Conservation (phyloP, 345 rosid genomes). For the Ceriops zippeliana region DNA sequence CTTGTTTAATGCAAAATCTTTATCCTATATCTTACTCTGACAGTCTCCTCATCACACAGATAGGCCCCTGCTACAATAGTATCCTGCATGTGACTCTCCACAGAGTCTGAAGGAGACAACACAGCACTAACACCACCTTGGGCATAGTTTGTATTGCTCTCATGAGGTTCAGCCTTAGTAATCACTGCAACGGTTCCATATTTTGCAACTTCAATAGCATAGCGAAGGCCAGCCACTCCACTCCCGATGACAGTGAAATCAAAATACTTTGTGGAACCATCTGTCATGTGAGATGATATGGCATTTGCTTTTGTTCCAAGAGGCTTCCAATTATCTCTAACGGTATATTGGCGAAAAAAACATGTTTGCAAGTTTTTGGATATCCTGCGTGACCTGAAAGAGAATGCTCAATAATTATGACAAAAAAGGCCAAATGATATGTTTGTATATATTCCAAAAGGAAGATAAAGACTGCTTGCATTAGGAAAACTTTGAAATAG, state of each 20-base stretch:
- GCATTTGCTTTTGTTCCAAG: conserved; percentile 23
- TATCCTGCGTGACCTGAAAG: conserved; percentile 53
- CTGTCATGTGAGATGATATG: conserved; percentile 35
- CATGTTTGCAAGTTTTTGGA: conserved; percentile 44
- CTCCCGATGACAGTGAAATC: conserved; percentile 94
- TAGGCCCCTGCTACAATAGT: conserved; percentile 94
- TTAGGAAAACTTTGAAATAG: neutral
- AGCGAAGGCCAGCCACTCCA: conserved; percentile 95
- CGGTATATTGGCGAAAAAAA: conserved; percentile 28
- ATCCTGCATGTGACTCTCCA: conserved; percentile 96
- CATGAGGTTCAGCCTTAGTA: conserved; percentile 96
- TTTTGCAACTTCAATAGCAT: conserved; percentile 91
- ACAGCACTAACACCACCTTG: conserved; percentile 99
- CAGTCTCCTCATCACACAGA: conserved; percentile 93
- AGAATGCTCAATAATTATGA: conserved; percentile 2
- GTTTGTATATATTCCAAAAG: conserved; percentile 1
- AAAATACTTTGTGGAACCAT: conserved; percentile 60
- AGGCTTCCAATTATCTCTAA: conserved; percentile 31
- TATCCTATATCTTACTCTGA: conserved; percentile 55
- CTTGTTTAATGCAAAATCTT: neutral
- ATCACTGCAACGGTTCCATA: conserved; percentile 87
- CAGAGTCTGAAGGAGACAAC: conserved; percentile 86
- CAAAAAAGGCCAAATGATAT: conserved; percentile 6
- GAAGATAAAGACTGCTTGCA: neutral
- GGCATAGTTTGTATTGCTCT: conserved; percentile 95